These are phyloP conservation scores for Nicotiana paniculata DNA, from an alignment of 257 asterid genomes.

Conservation along the genomic window DNA sequence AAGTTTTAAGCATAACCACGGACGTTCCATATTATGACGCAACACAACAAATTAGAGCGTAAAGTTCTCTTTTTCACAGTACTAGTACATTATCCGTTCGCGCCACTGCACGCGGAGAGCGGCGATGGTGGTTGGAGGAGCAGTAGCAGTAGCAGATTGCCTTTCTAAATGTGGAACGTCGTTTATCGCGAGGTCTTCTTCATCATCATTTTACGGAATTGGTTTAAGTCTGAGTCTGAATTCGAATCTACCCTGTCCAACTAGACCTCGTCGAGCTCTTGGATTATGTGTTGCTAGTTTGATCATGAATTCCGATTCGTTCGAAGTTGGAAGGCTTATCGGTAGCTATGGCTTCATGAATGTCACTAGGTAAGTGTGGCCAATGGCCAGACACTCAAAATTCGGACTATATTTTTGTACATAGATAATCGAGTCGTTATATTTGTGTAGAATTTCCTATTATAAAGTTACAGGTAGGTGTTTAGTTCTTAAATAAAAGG, in stretches of 20 bases:
- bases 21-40: not conserved
- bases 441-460: too few species aligned
- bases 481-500: too few species aligned
- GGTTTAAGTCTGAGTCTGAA: not conserved
- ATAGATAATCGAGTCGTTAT: not conserved
- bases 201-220: not conserved
- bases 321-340: conserved; percentile 76
- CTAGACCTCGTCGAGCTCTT: conserved; percentile 18
- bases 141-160: conserved; percentile 4
- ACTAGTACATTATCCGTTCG: not conserved
- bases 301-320: conserved; percentile 56
- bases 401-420: not conserved
- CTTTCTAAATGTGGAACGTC: not conserved
- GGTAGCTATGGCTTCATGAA: conserved; percentile 95
- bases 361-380: conserved; percentile 49
- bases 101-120: not conserved
- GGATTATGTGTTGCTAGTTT: conserved; percentile 43
- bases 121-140: conserved; percentile 3
- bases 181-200: not conserved
- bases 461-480: too few species aligned
- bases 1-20: not conserved
- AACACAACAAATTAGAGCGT: not conserved
- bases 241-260: not conserved
- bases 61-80: not conserved
- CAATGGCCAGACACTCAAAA: not conserved